Conservation (phyloP, 768 basidiomycete species). For the Macrolepiota albuminosa region DNA sequence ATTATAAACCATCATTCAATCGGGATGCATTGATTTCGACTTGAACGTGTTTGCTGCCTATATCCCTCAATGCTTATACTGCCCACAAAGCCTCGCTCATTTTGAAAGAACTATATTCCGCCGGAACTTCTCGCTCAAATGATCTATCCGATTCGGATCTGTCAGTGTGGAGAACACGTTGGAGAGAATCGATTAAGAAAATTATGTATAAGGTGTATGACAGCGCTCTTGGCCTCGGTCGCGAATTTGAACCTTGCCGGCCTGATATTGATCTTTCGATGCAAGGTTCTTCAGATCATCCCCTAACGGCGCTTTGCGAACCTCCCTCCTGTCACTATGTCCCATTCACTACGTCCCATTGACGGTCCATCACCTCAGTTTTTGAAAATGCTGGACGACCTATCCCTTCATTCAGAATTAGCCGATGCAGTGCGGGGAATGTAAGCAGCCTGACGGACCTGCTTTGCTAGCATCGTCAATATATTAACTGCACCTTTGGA, state of each 20-base stretch:
- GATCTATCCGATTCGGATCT: not conserved
- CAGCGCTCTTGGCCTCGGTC: not conserved
- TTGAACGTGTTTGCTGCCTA: not conserved
- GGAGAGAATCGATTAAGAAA: not conserved
- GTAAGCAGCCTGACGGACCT: not conserved
- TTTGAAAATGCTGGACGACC: conserved; percentile 22
- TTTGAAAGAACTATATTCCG: not conserved
- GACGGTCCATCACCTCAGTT: not conserved
- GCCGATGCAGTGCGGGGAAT: not conserved
- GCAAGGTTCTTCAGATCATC: not conserved
- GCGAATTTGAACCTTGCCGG: not conserved
- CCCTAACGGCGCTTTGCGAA: not conserved
- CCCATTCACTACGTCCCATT: not conserved
- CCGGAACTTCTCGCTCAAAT: not conserved
- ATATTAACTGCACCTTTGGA: conserved; percentile 8
- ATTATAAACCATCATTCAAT: not conserved
- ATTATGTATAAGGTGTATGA: not conserved
- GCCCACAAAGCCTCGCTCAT: not conserved
- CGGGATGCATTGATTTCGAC: no score
- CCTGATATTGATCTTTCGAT: not conserved
- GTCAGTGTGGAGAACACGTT: not conserved
- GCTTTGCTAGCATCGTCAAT: not conserved
- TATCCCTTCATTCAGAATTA: not conserved
- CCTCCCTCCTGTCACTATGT: not conserved
- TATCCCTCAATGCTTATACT: not conserved